Evolutionary conservation across 305 asterid genomes (phyloP).

Genomic region (Rubia tinctorum): DNA sequence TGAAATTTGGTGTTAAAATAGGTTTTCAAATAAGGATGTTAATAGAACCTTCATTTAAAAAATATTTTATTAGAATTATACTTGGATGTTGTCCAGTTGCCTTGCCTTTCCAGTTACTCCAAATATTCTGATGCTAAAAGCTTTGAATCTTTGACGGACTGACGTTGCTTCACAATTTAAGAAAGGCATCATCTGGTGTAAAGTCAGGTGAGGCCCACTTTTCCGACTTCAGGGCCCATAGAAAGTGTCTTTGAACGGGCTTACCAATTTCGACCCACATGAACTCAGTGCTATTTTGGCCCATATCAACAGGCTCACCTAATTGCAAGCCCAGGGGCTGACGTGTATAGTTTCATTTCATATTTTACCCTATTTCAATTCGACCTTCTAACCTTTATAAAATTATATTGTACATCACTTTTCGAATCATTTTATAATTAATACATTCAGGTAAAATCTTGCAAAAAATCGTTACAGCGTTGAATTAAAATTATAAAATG

Average conservation of each 20-base stretch:
- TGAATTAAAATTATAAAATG: too few species aligned
- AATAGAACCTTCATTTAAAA: too few species aligned
- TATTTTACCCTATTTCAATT: background rate
- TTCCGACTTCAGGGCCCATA: background rate
- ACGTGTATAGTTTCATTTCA: background rate
- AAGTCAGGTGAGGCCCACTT: background rate
- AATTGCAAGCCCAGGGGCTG: background rate
- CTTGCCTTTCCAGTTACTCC: background rate
- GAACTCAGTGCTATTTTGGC: background rate
- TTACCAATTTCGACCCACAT: background rate
- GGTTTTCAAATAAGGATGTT: too few species aligned
- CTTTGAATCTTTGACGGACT: background rate
- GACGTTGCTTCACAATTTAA: background rate
- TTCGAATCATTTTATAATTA: too few species aligned
- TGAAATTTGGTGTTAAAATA: too few species aligned
- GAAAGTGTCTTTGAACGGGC: background rate
- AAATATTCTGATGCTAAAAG: background rate
- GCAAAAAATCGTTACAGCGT: too few species aligned
- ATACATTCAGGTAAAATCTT: too few species aligned
- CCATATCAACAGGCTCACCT: background rate
- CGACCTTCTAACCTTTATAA: background rate
- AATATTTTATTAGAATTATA: too few species aligned
- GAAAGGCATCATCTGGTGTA: too few species aligned
- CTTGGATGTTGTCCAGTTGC: too few species aligned
- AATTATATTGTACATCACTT: too few species aligned